Base-by-base conservation (phyloP, 2,329 filamentous ascomycete genomes). In the Penicillium sp. region DNA sequence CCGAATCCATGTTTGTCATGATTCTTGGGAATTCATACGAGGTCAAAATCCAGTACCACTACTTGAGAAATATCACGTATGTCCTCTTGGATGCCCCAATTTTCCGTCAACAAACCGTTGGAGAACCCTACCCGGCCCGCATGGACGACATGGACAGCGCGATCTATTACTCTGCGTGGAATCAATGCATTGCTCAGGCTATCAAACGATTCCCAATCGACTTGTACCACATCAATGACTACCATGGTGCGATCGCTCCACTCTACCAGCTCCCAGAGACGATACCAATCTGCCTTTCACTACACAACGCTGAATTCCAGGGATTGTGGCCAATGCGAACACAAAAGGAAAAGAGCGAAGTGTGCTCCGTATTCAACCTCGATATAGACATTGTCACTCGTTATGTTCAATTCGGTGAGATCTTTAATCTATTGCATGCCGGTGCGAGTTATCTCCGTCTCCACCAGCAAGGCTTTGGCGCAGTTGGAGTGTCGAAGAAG, bases 101-200 rank as follows among this genome's bases (percentile, higher is more conserved):
- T 21, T 89, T 89, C 75, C 81, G 87, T 54, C 80, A 84, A 58
- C 86, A 89, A 67, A 83, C 83, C 3, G 83, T 83, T 63, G 76
- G 81, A 21, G 84, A 88, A 60, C 86, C 86, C 0, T 89, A 89
- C 65, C 86, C 87, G 16, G 78, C 85, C 37, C 82, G 86, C 31
- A 89, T 89, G 87, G 87, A 89, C 67, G 86, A 89, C 67, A 77
- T 89, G 53, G 85, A 87, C 60, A 85, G 82, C 61, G 87, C 87
- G 13, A 84, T 89, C 47, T 87, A 88, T 72, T 89, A 89, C 68
- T 88, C 85, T 2, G 85, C 85, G 3, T 89, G 87, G 87, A 89
- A 89, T 62, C 84, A 85, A 69, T 89, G 87, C 68, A 88, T 89
- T 64, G 85, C 86, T 8, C 80, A 86, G 62, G 76, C 85, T 1